Conservation (phyloP, 1,284 basidiomycete genomes). For the Cryptococcus sp. region DNA sequence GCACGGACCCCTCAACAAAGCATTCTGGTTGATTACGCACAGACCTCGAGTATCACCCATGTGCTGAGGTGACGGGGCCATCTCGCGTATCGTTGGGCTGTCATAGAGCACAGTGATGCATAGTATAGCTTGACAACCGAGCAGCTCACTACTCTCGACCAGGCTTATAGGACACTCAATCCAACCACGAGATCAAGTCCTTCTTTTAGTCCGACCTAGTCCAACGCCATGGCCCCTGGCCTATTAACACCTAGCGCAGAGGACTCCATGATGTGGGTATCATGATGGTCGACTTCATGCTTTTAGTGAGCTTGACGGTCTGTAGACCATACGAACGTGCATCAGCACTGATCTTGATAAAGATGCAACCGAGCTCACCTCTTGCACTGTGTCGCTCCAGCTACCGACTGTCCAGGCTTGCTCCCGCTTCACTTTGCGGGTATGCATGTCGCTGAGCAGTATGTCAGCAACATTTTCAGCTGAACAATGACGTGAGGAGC, state of each 20-base stretch:
- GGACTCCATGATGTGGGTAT: constrained; percentile 51
- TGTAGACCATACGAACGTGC: constrained; percentile 11
- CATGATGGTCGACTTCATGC: constrained; percentile 49
- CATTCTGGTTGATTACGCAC: no score
- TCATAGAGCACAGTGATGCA: no score
- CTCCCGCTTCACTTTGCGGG: constrained; percentile 77
- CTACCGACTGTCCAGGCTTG: constrained; percentile 89
- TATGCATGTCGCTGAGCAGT: constrained; percentile 67
- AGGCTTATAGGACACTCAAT: no score
- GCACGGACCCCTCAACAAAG: no score
- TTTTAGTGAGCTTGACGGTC: constrained; percentile 48
- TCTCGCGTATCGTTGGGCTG: no score
- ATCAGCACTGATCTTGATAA: neutral
- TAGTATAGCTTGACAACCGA: no score
- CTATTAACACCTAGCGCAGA: constrained; percentile 25
- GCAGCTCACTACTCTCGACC: no score
- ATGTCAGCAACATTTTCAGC: no score
- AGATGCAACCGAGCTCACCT: constrained; percentile 59
- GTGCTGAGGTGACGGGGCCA: no score
- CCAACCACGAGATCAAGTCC: no score
- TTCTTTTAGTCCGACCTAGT: no score
- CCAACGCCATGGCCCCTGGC: neutral
- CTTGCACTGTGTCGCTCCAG: constrained; percentile 90
- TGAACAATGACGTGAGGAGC: constrained; percentile 41
- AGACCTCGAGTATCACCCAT: no score